These are phyloP conservation scores for Gilbertella persicaria DNA, from an alignment of 371 early-diverging fungal species.

Conservation along the genomic window DNA sequence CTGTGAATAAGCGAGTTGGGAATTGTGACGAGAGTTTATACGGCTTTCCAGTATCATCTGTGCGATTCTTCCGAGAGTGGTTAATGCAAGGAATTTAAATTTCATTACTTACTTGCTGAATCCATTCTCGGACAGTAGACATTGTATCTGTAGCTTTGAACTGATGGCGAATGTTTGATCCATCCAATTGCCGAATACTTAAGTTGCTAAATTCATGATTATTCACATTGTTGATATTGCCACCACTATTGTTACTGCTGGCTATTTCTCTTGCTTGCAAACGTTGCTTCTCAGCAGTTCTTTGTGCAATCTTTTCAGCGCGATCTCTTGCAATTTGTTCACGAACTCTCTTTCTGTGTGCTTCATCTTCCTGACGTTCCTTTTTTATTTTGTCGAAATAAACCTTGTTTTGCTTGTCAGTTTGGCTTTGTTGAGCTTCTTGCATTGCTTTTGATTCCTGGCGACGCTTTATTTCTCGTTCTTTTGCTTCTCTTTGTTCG, in stretches of 20 bases:
- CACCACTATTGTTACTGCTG: background rate
- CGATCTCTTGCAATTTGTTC: constrained; percentile 51
- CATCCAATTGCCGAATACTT: constrained; percentile 49
- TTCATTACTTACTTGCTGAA: constrained; percentile 28
- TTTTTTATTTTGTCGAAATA: constrained; percentile 44
- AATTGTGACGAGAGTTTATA: constrained; percentile 48
- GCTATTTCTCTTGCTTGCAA: background rate
- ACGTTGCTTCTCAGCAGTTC: constrained; percentile 19
- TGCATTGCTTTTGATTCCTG: constrained; percentile 40
- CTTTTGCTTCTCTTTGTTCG: constrained; percentile 34
- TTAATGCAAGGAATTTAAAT: background rate
- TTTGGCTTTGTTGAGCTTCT: constrained; percentile 23
- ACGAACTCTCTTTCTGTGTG: constrained; percentile 36
- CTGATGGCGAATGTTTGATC: constrained; percentile 37
- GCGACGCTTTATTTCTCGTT: constrained; percentile 42
- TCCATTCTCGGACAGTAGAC: constrained; percentile 37
- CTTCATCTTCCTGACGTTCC: constrained; percentile 45
- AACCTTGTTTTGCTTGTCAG: constrained; percentile 33
- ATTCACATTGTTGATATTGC: background rate
- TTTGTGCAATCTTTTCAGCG: constrained; percentile 37
- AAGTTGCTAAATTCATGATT: constrained; percentile 26
- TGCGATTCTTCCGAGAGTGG: constrained; percentile 28
- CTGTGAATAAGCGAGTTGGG: constrained; percentile 45
- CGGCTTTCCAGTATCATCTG: constrained; percentile 35
- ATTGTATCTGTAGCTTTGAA: constrained; percentile 43